These are phyloP conservation scores for Pyronema omphalodes DNA, from an alignment of 495 filamentous ascomycete genomes.

Conservation along the genomic window DNA sequence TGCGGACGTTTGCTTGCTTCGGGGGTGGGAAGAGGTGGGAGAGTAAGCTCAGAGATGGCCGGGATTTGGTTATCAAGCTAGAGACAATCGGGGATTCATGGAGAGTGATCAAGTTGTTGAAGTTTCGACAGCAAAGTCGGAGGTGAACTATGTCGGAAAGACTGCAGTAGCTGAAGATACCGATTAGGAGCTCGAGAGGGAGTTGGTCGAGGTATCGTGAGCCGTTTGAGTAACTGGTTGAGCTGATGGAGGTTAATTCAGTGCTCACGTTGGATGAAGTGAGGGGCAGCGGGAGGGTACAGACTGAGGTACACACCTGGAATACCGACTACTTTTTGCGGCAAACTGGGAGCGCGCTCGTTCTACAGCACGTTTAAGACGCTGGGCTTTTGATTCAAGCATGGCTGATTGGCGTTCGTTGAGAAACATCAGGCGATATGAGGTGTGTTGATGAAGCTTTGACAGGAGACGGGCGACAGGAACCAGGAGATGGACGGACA, in stretches of 20 bases:
- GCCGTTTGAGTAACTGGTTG: constrained; percentile 5
- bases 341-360: constrained; percentile 19
- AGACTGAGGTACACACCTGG: constrained; percentile 10
- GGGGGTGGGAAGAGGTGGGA: constrained; percentile 23
- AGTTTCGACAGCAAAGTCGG: constrained; percentile 22
- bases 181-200: constrained; percentile 22
- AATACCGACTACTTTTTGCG: constrained; percentile 10
- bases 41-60: constrained; percentile 6
- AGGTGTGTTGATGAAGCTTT: too few relatives aligned
- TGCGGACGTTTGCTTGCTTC: constrained; percentile 1
- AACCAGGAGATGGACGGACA: too few relatives aligned
- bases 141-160: constrained; percentile 15
- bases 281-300: background rate
- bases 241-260: background rate
- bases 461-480: too few relatives aligned
- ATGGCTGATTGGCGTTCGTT: constrained; percentile 1
- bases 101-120: constrained; percentile 20
- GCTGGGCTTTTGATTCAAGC: constrained; percentile 16
- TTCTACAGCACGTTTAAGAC: constrained; percentile 16
- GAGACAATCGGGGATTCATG: constrained; percentile 19
- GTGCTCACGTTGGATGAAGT: constrained; percentile 2
- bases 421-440: background rate
- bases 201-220: constrained; percentile 21
- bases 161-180: constrained; percentile 17
- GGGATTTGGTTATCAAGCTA: constrained; percentile 4